Base-by-base conservation (phyloP, 129 eudicot species). In the Ambrosia trifida region DNA sequence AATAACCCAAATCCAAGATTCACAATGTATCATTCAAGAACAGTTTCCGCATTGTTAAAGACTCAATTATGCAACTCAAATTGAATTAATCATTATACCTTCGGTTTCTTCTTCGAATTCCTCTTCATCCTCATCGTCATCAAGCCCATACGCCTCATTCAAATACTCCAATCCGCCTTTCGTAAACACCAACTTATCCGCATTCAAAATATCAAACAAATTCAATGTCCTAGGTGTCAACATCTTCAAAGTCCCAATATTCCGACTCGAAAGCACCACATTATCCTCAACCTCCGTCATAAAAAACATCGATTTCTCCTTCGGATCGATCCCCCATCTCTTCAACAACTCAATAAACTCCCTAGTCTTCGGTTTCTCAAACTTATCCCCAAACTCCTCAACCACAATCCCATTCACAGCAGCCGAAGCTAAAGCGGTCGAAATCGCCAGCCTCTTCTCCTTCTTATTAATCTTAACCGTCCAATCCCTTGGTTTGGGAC, bases 401-500 rank as follows among this genome's bases (percentile, higher is more conserved):
- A 94, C 93, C 70, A 87, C 94, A 18, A 94, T 77, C 35, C 85
- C 74, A 66, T 76, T 90, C 61, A 67, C 89, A 0, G 77, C 80
- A 7, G 96, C 99, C 31, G 94, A 85, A 0, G 91, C 78, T 2
- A 94, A 31, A 1, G 99, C 99, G 16, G 99, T 94, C 0, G 96
- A 87, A 33, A 94, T 84, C 3, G 99, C 99, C 1, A 94, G 66
- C 36, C 86, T 54, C 47, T 94, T 94, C 63, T 94, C 99, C 60
- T 94, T 94, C 76, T 78, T 82, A 53, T 94, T 94, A 6, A 94
- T 94, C 72, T 94, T 94, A 9, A 94, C 79, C 3, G 86, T 59
- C 99, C 99, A 94, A 35, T 94, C 99, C 3, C 79, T 81, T 4
- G 99, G 99, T 51, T 94, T 94, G 3, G 99, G 99, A 11, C 99